These are phyloP conservation scores for Bromus sterilis DNA, from an alignment of 176 grass and related monocot genomes.

Conservation along the genomic window DNA sequence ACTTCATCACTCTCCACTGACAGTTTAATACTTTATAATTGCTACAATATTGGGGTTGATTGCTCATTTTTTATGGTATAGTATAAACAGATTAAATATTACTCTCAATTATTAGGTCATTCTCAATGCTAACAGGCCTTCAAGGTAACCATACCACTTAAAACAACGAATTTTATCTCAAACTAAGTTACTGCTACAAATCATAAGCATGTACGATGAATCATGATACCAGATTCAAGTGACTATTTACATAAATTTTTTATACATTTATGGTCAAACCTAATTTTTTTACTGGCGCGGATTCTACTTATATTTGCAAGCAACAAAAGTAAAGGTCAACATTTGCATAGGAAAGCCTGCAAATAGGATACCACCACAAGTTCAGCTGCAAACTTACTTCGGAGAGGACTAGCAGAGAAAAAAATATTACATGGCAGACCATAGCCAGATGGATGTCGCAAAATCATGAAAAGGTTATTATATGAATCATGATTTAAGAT, in stretches of 20 bases:
- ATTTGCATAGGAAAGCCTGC: neutral
- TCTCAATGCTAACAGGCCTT: neutral
- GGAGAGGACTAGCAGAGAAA: neutral
- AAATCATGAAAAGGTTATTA: neutral
- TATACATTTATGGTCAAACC: neutral
- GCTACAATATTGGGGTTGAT: neutral
- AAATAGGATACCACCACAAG: neutral
- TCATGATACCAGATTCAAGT: neutral
- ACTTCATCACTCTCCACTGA: neutral
- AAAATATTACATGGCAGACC: neutral
- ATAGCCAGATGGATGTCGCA: neutral
- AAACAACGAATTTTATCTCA: neutral
- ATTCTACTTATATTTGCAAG: neutral
- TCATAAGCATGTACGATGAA: neutral
- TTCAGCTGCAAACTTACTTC: neutral
- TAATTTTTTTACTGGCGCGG: neutral
- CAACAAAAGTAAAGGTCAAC: neutral
- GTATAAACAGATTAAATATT: neutral
- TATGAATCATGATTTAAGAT: no score
- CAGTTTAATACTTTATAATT: neutral
- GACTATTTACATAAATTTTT: neutral
- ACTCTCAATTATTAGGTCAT: neutral
- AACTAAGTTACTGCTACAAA: neutral
- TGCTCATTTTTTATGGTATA: neutral
- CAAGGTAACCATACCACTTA: neutral